Conservation (phyloP, 2,329 filamentous ascomycete species). For the Onygenales sp. region DNA sequence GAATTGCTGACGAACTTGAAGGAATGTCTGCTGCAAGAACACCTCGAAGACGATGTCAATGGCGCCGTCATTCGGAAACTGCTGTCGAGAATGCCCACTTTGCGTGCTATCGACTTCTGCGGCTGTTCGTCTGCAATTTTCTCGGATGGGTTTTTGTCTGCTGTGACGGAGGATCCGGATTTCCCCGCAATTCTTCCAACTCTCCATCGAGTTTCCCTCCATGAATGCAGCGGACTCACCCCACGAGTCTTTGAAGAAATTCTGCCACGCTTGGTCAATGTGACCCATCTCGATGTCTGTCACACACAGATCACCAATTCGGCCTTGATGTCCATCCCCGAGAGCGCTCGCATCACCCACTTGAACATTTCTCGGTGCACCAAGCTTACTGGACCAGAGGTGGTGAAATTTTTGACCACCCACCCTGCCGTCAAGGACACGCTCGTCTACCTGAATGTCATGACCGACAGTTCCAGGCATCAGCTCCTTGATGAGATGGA, state of each 20-base stretch:
- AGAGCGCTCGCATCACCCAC: slow-evolving; percentile 64
- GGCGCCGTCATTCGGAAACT: slow-evolving; percentile 60
- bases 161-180: slow-evolving; percentile 37
- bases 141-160: slow-evolving; percentile 53
- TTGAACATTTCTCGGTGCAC: slow-evolving; percentile 70
- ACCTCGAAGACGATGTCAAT: slow-evolving; percentile 66
- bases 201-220: slow-evolving; percentile 61
- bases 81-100: slow-evolving; percentile 53
- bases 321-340: slow-evolving; percentile 60
- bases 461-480: slow-evolving; percentile 62
- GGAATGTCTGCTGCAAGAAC: slow-evolving; percentile 72
- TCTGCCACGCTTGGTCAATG: slow-evolving; percentile 56
- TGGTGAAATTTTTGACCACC: slow-evolving; percentile 60
- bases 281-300: slow-evolving; percentile 72
- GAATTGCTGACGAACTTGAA: slow-evolving; percentile 62
- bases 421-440: slow-evolving; percentile 58
- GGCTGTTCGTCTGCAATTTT: slow-evolving; percentile 62
- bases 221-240: slow-evolving; percentile 66
- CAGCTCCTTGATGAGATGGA: slow-evolving; percentile 60
- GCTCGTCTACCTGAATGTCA: slow-evolving; percentile 63
- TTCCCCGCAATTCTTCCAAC: slow-evolving; percentile 46
- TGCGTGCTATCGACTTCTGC: slow-evolving; percentile 66
- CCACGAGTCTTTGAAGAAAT: slow-evolving; percentile 58
- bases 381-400: slow-evolving; percentile 53
- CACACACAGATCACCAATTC: slow-evolving; percentile 66